Conservation (phyloP, 345 rosid species). For the thale cress (Arabidopsis thaliana) region DNA sequence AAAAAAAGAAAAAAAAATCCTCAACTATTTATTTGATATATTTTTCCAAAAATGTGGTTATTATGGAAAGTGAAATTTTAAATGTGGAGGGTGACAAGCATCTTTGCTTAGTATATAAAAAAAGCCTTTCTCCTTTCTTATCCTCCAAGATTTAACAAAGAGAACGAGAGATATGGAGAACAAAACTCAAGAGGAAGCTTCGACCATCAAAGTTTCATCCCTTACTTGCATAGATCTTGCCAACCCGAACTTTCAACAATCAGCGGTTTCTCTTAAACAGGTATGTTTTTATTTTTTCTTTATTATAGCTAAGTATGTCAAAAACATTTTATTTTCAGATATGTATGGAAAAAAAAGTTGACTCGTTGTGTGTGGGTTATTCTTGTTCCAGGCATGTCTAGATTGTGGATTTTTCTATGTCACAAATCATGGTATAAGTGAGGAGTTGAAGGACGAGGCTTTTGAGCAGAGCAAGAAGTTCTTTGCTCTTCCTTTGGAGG, state of each 20-base stretch:
- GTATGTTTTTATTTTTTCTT: not conserved
- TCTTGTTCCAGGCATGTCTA: constrained; percentile 63
- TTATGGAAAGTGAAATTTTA: no score
- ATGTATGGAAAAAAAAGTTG: no score
- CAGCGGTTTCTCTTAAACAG: constrained; percentile 31
- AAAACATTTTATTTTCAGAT: no score
- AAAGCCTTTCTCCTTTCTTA: not conserved
- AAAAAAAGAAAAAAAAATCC: no score
- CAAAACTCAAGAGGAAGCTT: constrained; percentile 1
- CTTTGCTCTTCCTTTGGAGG: no score
- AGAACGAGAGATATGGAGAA: constrained; percentile 18
- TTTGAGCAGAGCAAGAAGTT: no score
- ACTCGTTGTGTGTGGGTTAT: not conserved
- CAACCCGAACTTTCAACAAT: constrained; percentile 31
- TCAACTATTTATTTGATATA: no score
- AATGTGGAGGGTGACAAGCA: not conserved
- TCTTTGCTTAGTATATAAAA: not conserved
- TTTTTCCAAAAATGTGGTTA: no score
- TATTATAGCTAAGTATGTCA: not conserved
- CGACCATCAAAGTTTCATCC: constrained; percentile 24
- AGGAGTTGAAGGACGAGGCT: no score
- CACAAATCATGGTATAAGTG: constrained; percentile 37
- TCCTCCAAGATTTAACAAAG: not conserved
- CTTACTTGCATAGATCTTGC: constrained; percentile 40
- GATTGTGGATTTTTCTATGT: constrained; percentile 85